Base-by-base conservation (phyloP, 345 rosid species). In the Moricandia arvensis region DNA sequence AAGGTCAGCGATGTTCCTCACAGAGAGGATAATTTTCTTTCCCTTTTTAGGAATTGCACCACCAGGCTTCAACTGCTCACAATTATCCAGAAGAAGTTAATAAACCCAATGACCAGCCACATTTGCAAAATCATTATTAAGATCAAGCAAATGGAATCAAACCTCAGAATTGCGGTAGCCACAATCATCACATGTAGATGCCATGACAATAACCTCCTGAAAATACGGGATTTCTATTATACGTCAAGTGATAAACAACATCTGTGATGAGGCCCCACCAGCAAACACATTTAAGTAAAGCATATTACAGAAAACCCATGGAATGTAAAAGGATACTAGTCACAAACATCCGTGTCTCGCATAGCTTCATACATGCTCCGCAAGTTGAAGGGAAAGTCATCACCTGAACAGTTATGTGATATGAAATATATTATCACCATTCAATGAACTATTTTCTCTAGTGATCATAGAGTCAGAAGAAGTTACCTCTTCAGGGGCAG, bases 151-250 rank as follows among this genome's bases (percentile, higher is more conserved):
- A 21, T 38, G 41, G 62, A 11, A 61, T 58, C 90, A 57, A 63
- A 95, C 99, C 99, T 95, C 96, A 70, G 99, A 95, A 74, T 82
- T 95, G 53, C 98, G 93, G 70, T 91, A 94, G 70, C 98, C 98
- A 84, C 97, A 94, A 13, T 79, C 72, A 59, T 90, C 97, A 59
- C 97, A 90, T 7, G 93, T 83, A 11, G 97, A 90, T 71, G 98
- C 96, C 98, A 94, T 94, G 84, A 91, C 97, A 66, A 91, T 95
- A 67, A 94, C 98, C 79, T 94, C 98, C 73, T 91, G 96, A 80
- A 91, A 94, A 80, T 94, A 94, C 38, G 98, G 98, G 81, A 94
- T 94, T 31, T 85, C 98, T 94, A 63, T 71, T 29, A 13, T 30
- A 21, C n/a, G 86, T 88, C 81, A 90, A 86, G 88, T 63, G 54